These are phyloP conservation scores for Leishmania braziliensis DNA, from an alignment of 208 protist genomes.

Conservation along the genomic window DNA sequence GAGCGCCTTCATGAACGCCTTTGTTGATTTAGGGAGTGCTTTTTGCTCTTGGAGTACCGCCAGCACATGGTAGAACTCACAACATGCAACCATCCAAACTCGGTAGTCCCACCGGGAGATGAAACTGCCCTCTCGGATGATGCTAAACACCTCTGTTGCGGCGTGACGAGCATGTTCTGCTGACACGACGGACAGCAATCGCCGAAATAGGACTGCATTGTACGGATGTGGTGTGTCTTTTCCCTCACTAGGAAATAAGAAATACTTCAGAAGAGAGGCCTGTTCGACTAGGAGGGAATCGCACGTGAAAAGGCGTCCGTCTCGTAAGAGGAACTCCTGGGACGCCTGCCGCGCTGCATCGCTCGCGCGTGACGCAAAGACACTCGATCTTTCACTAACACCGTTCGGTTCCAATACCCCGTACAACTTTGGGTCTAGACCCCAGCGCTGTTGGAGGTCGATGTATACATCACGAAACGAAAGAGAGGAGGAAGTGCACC, in stretches of 20 bases:
- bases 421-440: slow-evolving; percentile 16
- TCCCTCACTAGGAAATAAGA: slow-evolving; percentile 12
- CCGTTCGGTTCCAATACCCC: neutral
- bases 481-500: slow-evolving; percentile 23
- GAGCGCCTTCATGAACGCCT: slow-evolving; percentile 31
- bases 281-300: slow-evolving; percentile 30
- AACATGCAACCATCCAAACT: slow-evolving; percentile 58
- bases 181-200: slow-evolving; percentile 17
- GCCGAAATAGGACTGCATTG: slow-evolving; percentile 15
- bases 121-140: slow-evolving; percentile 10
- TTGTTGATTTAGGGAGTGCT: slow-evolving; percentile 28
- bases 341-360: slow-evolving; percentile 14
- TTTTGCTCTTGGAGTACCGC: slow-evolving; percentile 49
- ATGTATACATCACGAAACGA: slow-evolving; percentile 29
- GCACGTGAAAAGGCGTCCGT: slow-evolving; percentile 9
- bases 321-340: slow-evolving; percentile 6
- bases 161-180: slow-evolving; percentile 18
- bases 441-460: slow-evolving; percentile 21
- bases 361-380: slow-evolving; percentile 22
- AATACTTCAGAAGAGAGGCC: neutral
- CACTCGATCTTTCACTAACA: slow-evolving; percentile 19
- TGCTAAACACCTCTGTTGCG: slow-evolving; percentile 8
- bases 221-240: slow-evolving; percentile 25
- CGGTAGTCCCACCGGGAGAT: slow-evolving; percentile 46
- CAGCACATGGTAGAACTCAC: slow-evolving; percentile 64